A percentile compares a stretch with the other conserved stretches of the same genome.
These are phyloP conservation scores for Cladosporium oxysporum DNA, from an alignment of 2,329 filamentous ascomycete species.

Conservation along the genomic window DNA sequence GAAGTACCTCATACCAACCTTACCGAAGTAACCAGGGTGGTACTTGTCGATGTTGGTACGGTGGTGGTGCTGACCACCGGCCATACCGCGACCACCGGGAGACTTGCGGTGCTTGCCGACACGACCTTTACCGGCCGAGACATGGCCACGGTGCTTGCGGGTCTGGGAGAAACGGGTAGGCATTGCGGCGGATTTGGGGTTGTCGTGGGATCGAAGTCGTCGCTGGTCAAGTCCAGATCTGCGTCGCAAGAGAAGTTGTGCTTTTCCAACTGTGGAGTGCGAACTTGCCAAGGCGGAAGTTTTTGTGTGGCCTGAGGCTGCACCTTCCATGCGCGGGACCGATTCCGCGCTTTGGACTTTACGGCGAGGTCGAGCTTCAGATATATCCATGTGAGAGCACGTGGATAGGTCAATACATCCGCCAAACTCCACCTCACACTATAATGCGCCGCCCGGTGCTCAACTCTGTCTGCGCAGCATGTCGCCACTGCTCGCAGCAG, in stretches of 20 bases:
- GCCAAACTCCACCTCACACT: background rate
- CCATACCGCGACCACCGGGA: conserved; percentile 77
- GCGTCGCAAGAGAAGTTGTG: conserved; percentile 10
- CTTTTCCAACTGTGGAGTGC: conserved; percentile 12
- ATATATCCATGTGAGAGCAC: background rate
- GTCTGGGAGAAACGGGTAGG: conserved; percentile 75
- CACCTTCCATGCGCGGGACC: background rate
- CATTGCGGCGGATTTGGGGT: conserved; percentile 53
- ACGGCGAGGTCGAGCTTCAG: background rate
- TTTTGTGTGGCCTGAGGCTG: background rate
- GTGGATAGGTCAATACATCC: background rate
- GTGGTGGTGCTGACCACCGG: conserved; percentile 99
- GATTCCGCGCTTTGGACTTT: conserved; percentile 1
- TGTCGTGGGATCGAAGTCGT: conserved; percentile 19
- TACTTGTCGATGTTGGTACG: conserved; percentile 90
- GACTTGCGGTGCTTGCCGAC: conserved; percentile 97
- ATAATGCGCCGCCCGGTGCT: conserved; percentile 36
- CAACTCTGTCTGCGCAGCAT: conserved; percentile 31
- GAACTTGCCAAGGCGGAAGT: background rate
- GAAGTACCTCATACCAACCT: conserved; percentile 69
- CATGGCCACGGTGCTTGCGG: conserved; percentile 90
- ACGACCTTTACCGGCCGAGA: conserved; percentile 97
- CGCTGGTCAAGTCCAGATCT: conserved; percentile 6
- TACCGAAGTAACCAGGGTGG: conserved; percentile 99
- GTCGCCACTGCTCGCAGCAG: conserved; percentile 25